Conservation (phyloP, 495 filamentous ascomycete genomes). For the Diplogelasinospora grovesii region DNA sequence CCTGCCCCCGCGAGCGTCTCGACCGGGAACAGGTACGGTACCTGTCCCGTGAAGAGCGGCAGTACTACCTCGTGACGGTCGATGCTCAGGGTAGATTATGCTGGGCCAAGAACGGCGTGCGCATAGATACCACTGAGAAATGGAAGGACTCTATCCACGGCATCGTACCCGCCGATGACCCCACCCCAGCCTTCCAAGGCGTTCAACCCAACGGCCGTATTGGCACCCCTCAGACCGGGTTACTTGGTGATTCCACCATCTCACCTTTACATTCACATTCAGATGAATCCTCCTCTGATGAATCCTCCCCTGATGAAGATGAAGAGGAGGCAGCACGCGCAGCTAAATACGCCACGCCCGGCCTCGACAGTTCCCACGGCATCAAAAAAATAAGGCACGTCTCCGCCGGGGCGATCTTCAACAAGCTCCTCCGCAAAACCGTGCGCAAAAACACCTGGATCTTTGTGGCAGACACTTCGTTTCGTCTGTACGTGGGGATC, state of each 20-base stretch:
- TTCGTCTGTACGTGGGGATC: conserved; percentile 84
- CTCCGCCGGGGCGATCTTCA: conserved; percentile 61
- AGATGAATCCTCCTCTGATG: conserved; percentile 7
- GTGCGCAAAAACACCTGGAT: conserved; percentile 82
- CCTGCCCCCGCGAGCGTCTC: conserved; percentile 57
- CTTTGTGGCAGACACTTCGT: conserved; percentile 81
- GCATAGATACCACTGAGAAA: conserved; percentile 66
- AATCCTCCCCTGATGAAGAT: conserved; percentile 1
- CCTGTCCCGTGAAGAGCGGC: conserved; percentile 62
- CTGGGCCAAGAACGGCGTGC: conserved; percentile 72
- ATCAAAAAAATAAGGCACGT: conserved; percentile 59
- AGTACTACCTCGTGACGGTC: conserved; percentile 65
- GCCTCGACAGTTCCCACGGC: conserved; percentile 48
- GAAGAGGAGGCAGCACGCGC: too few relatives aligned
- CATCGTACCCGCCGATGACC: conserved; percentile 60
- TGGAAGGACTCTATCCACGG: conserved; percentile 77
- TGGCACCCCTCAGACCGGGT: too few relatives aligned
- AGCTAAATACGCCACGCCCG: conserved; percentile 46
- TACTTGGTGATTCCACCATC: conserved; percentile 17
- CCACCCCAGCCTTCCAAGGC: conserved; percentile 44
- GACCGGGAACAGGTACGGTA: conserved; percentile 69
- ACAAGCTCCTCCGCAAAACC: conserved; percentile 62
- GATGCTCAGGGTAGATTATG: conserved; percentile 60
- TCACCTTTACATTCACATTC: too few relatives aligned
- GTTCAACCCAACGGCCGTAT: too few relatives aligned